Percentiles rank a stretch among this genome's conserved stretches.
These are phyloP conservation scores for Cutaneotrichosporon cavernicola DNA, from an alignment of 1,284 basidiomycete species.

Conservation along the genomic window DNA sequence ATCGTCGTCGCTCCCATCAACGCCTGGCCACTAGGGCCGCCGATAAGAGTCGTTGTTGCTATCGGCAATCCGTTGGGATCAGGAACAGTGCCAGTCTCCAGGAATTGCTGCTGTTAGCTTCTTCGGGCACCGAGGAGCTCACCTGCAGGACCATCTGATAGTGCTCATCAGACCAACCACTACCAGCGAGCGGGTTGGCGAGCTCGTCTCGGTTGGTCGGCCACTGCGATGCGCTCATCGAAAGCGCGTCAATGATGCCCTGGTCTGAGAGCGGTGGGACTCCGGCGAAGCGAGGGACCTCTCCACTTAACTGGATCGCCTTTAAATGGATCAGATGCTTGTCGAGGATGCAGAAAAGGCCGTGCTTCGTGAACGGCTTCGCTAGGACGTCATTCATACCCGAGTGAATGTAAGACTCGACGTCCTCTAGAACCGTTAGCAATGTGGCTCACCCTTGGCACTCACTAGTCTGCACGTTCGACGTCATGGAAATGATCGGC, in stretches of 20 bases:
- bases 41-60: conserved; percentile 12
- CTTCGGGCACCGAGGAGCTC: conserved; percentile 2
- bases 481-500: conserved; percentile 96
- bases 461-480: conserved; percentile 74
- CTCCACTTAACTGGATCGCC: conserved; percentile 72
- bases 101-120: conserved; percentile 29
- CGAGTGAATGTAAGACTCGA: conserved; percentile 44
- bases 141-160: conserved; percentile 47
- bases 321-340: conserved; percentile 93
- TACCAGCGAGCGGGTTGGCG: conserved; percentile 47
- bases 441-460: conserved; percentile 2
- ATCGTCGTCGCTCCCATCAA: conserved; percentile 39
- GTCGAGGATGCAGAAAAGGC: conserved; percentile 87
- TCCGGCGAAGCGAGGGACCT: conserved; percentile 68
- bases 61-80: conserved; percentile 25
- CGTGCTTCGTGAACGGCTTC: conserved; percentile 93
- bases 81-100: conserved; percentile 35
- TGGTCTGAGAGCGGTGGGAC: conserved; percentile 67
- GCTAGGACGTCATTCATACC: conserved; percentile 96
- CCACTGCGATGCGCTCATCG: conserved; percentile 37
- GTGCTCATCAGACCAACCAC: conserved; percentile 49
- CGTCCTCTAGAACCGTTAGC: conserved; percentile 45
- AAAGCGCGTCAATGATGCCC: conserved; percentile 57
- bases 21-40: conserved; percentile 13
- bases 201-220: conserved; percentile 25